Percentiles rank a stretch among this genome's conserved stretches.
These are phyloP conservation scores for Jamesozyma spencerorum DNA, from an alignment of 805 yeast genomes.

Conservation along the genomic window DNA sequence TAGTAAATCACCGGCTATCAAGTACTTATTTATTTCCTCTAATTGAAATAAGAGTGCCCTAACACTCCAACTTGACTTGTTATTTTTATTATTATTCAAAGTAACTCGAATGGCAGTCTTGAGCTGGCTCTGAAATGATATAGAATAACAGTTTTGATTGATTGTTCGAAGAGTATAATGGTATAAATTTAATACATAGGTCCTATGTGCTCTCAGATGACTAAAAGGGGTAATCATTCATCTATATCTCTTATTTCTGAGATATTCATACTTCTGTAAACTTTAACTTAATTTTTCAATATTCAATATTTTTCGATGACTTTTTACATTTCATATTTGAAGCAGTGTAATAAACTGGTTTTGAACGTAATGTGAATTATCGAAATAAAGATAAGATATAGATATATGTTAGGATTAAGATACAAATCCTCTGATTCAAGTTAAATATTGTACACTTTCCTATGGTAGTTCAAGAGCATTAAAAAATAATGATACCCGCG, in stretches of 20 bases:
- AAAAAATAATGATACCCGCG: slow-evolving; percentile 4
- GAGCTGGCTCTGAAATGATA: background rate
- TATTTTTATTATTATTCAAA: slow-evolving; percentile 12
- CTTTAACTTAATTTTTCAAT: no score
- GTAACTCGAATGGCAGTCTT: background rate
- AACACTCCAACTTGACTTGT: slow-evolving; percentile 24
- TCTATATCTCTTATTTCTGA: no score
- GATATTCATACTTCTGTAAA: no score
- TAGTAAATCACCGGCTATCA: slow-evolving; percentile 1
- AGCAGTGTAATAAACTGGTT: no score
- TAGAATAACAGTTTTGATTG: background rate
- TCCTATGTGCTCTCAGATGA: background rate
- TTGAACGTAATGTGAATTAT: no score
- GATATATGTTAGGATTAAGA: no score
- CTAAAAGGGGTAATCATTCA: slow-evolving; percentile 2
- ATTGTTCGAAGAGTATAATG: slow-evolving; percentile 1
- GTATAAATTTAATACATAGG: slow-evolving; percentile 3
- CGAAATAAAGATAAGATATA: no score
- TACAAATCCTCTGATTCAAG: no score
- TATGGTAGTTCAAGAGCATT: no score
- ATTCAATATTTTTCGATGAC: no score
- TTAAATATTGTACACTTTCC: no score
- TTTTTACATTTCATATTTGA: no score
- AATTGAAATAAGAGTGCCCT: slow-evolving; percentile 11
- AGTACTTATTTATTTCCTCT: slow-evolving; percentile 8